These are phyloP conservation scores for Cladophialophora carrionii DNA, from an alignment of 2,329 filamentous ascomycete genomes.

Conservation along the genomic window DNA sequence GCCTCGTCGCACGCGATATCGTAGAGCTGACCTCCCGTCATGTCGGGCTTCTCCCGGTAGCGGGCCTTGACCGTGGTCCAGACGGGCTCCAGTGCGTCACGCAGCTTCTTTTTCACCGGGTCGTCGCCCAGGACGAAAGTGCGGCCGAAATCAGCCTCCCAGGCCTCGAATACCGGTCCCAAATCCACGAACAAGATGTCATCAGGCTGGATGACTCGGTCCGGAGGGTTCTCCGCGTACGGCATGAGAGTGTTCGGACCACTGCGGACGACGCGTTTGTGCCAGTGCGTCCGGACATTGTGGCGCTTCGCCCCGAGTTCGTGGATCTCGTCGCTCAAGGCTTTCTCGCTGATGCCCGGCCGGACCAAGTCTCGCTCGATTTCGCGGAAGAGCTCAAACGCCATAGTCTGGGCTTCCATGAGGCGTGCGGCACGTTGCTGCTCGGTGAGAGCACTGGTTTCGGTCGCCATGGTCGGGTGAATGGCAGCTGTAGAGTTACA, in stretches of 20 bases:
- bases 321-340: constrained; percentile 54
- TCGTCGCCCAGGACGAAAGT: constrained; percentile 57
- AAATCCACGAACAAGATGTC: constrained; percentile 59
- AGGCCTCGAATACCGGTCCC: constrained; percentile 57
- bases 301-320: constrained; percentile 50
- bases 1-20: constrained; percentile 49
- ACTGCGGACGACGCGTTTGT: constrained; percentile 57
- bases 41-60: constrained; percentile 48
- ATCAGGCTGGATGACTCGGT: constrained; percentile 53
- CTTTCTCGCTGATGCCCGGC: constrained; percentile 54
- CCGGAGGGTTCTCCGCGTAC: constrained; percentile 55
- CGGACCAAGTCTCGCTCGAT: constrained; percentile 54
- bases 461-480: not conserved
- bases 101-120: constrained; percentile 50
- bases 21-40: constrained; percentile 56
- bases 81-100: constrained; percentile 53
- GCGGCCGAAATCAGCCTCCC: constrained; percentile 59
- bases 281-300: constrained; percentile 56
- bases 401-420: constrained; percentile 54
- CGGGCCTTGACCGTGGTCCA: constrained; percentile 52
- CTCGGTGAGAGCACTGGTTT: constrained; percentile 6
- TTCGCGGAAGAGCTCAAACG: constrained; percentile 52
- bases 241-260: constrained; percentile 56
- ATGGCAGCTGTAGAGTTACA: not conserved
- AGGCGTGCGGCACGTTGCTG: constrained; percentile 39